Conservation (phyloP, 148 eudicot species). For the Fagopyrum tataricum region DNA sequence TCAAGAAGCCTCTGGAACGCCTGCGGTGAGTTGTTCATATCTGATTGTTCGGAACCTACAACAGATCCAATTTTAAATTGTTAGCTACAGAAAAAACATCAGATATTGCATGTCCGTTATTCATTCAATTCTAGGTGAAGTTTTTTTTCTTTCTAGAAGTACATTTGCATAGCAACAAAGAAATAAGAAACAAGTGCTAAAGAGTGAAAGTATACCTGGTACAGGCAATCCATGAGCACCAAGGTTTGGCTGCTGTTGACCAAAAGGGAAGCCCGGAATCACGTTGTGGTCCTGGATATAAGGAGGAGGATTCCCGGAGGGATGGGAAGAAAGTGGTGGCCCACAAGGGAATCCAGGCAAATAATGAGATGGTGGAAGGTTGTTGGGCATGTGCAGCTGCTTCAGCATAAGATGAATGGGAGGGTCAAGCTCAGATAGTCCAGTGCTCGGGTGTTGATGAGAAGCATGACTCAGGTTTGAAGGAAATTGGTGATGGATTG, state of each 20-base stretch:
- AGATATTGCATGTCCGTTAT: neutral
- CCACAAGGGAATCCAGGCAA: slow-evolving; percentile 46
- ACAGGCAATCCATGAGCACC: slow-evolving; percentile 54
- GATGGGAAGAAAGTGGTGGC: slow-evolving; percentile 36
- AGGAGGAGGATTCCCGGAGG: slow-evolving; percentile 35
- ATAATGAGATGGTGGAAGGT: slow-evolving; percentile 45
- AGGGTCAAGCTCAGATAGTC: slow-evolving; percentile 48
- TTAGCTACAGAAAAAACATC: neutral
- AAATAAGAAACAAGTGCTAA: neutral
- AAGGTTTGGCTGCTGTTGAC: slow-evolving; percentile 53
- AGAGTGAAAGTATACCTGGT: slow-evolving; percentile 40
- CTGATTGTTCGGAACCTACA: slow-evolving; percentile 39
- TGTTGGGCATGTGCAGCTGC: slow-evolving; percentile 61
- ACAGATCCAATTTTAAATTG: neutral
- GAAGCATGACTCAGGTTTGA: slow-evolving; percentile 47
- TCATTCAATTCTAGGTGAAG: too few relatives aligned
- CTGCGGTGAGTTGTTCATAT: slow-evolving; percentile 50
- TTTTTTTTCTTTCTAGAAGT: too few relatives aligned
- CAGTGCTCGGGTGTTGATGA: slow-evolving; percentile 44
- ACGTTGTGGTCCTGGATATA: slow-evolving; percentile 46
- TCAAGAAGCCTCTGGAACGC: slow-evolving; percentile 76
- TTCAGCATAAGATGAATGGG: slow-evolving; percentile 47
- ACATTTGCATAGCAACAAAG: too few relatives aligned
- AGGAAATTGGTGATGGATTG: slow-evolving; percentile 49
- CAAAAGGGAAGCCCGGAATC: slow-evolving; percentile 54